Percentiles rank a stretch among this genome's conserved stretches.
Evolutionary conservation across 2,329 filamentous ascomycete species (phyloP).

Genomic region (Didymella pomorum): DNA sequence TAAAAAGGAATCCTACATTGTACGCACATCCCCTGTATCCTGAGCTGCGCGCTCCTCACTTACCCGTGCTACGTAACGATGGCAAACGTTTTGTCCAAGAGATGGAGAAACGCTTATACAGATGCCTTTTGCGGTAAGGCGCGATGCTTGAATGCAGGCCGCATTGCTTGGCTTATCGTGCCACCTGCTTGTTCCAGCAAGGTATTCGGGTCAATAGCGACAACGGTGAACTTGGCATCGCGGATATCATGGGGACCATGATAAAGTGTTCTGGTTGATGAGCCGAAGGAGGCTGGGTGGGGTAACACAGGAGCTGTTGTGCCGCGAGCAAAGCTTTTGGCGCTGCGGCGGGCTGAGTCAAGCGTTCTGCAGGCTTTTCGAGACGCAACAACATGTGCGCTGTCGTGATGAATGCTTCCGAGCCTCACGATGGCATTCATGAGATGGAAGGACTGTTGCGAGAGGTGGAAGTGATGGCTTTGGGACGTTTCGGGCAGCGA

Average conservation of each 20-base stretch:
- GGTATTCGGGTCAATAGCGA: constrained; percentile 16
- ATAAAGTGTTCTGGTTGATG: constrained; percentile 4
- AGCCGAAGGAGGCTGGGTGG: constrained; percentile 7
- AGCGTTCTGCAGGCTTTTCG: no score
- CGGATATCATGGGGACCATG: constrained; percentile 2
- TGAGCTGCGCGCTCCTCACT: constrained; percentile 7
- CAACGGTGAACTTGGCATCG: constrained; percentile 14
- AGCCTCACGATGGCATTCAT: no score
- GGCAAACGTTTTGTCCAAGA: constrained; percentile 21
- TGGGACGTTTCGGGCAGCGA: no score
- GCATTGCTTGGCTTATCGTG: constrained; percentile 35
- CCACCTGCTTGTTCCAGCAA: constrained; percentile 35
- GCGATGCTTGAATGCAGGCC: constrained; percentile 16
- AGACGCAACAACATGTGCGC: no score
- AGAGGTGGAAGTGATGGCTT: no score
- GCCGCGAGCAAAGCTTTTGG: constrained; percentile 2
- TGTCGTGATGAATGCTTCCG: no score
- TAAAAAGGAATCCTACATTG: not conserved
- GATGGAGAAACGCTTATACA: constrained; percentile 27
- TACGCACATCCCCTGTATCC: constrained; percentile 10
- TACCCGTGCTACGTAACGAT: constrained; percentile 27
- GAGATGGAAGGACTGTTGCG: no score
- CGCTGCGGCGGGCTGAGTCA: not conserved
- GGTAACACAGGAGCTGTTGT: constrained; percentile 2
- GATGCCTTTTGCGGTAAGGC: constrained; percentile 37